Evolutionary conservation across 345 rosid genomes (phyloP), one percentile per base, ranked within the genome.

Genomic region (Cardamine chenopodiifolia): DNA sequence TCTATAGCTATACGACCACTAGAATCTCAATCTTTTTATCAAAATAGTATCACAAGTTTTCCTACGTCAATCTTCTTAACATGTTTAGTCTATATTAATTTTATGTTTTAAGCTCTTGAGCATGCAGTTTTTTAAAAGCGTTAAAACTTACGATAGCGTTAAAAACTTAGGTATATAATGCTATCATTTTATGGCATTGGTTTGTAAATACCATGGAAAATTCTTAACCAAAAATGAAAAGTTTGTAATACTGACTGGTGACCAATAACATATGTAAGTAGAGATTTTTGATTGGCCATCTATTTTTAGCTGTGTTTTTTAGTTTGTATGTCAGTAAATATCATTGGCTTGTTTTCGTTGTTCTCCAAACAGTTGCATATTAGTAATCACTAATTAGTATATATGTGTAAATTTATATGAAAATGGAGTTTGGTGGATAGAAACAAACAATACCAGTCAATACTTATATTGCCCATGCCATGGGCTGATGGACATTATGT

Each of bases 381-480:
- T 62, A 2, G 2, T 28, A 8, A 44, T n/a, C 12, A 34, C 34
- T 14, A 35, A 29, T 56, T n/a, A 29, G 14, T 31, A 23, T 5
- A 45, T 3, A n/a, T n/a, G 14, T 19, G 26, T 25, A 18, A 68
- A 37, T 42, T 56, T 58, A 45, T 59, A n/a, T 26, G 37, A 14
- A 34, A 57, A 31, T 22, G 29, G 20, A 31, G 28, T 10, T 48
- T 59, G 12, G 67, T 71, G 75, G 26, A 59, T 71, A 57, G 37
- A 71, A 59, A 47, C 47, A 60, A 71, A 57, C 22, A 44, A 42
- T 14, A 42, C 1, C 8, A 20, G 34, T 44, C n/a, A 9, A 70
- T 57, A 44, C 48, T 19, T 44, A 70, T 20, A 22, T 31, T 40
- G 13, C 44, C 53, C 42, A 68, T 68, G 73, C 73, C 26, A 54